Evolutionary conservation across 2,329 filamentous ascomycete species (phyloP), one percentile per base, ranked within the genome.

Genomic region (Monosporascus sp.): DNA sequence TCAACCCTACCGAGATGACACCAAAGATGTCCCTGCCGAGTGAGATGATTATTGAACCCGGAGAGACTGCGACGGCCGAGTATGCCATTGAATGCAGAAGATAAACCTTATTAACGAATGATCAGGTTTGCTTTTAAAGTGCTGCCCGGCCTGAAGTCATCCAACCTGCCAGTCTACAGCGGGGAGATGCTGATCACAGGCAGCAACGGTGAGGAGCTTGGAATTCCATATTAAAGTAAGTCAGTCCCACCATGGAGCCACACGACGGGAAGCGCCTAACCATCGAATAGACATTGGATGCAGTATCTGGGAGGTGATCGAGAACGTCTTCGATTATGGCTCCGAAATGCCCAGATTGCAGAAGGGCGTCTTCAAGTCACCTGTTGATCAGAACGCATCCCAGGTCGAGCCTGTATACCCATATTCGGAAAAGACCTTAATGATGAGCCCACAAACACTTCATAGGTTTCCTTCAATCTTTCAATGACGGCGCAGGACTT

Each of bases 171-270:
- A 3, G 58, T 70, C 7, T 71, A 69, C 53, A 65, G 66, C 37
- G 69, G 69, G 27, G 69, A 69, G 56, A 60, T 71, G 20, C 56
- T 70, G 31, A 65, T 70, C 54, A 65, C 61, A 26, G 62, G 64
- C 43, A 60, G 61, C 51, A 69, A 69, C 40, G 66, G 64, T 11
- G 67, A 71, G 38, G 58, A 64, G 9, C 63, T 70, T n/a, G 65
- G 63, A 6, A 60, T 70, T 38, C 69, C 69, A 7, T 71, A 71
- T 48, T 62, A 65, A 20, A 66, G 67, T 61, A 36, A 41, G 60
- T 49, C n/a, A 6, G 16, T 41, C 22, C 19, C 34, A 36, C 24
- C 34, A 5, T 20, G 24, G 11, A n/a, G 36, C 8, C 5, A 31
- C 37, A 37, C 36, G 19, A n/a, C 46, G 4, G 5, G 26, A 37